Conservation (phyloP, 129 eudicot species). For the Cynara cardunculus region DNA sequence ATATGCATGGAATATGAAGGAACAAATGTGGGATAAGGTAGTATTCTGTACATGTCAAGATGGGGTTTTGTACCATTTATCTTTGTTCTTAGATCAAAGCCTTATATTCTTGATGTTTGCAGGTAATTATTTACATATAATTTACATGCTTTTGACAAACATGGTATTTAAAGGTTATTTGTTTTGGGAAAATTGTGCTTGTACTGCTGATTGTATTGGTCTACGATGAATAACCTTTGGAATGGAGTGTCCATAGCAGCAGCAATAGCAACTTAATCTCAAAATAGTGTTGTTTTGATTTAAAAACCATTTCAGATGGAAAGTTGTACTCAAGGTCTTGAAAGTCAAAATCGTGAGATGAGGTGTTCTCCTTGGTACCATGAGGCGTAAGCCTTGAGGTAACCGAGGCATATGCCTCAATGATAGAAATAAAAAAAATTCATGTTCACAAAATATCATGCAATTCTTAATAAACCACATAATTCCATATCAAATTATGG, state of each 20-base stretch:
- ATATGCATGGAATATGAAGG: slow-evolving; percentile 83
- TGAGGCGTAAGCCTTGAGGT: neutral
- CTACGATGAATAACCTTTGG: neutral
- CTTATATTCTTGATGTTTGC: neutral
- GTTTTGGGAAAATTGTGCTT: neutral
- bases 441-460: neutral
- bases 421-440: too few species aligned
- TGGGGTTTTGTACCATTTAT: neutral
- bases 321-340: neutral
- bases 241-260: neutral
- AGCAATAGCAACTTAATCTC: neutral
- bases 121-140: neutral
- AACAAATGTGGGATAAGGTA: slow-evolving; percentile 94
- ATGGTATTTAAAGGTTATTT: slow-evolving; percentile 1
- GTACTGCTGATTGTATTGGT: slow-evolving; percentile 11
- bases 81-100: neutral
- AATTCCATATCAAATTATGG: neutral
- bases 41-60: neutral
- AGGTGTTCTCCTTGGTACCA: neutral
- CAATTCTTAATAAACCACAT: neutral
- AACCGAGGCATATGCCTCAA: neutral
- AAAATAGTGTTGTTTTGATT: neutral
- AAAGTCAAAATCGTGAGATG: neutral
- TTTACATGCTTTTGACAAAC: slow-evolving; percentile 3
- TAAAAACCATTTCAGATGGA: neutral